Evolutionary conservation across 176 grass and related monocot genomes (phyloP), one percentile per base, ranked within the genome.

Genomic region (Oryza punctata): DNA sequence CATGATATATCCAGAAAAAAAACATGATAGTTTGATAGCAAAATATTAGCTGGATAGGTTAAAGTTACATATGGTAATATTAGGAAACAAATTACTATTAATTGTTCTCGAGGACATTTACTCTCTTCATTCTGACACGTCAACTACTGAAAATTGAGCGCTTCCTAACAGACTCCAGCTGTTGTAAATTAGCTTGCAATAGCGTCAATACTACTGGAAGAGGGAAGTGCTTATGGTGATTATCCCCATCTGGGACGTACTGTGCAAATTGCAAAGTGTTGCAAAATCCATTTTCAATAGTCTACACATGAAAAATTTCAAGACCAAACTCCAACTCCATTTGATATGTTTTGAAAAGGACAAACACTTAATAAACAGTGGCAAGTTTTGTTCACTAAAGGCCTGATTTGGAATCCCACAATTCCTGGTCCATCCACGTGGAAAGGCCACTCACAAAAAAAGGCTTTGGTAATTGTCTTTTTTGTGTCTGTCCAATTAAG

Each of bases 121-220:
- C 28, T 47, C 26, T 24, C 3, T 70, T 63, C 11, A 72, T 70
- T 63, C 14, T 65, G 77, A 24, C 26, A 79, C 32, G 44, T 32
- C 14, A 68, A 50, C 43, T 35, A 54, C 18, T 52, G 28, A 28
- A 80, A 10, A 69, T 64, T 73, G 28, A 76, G 30, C 11, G 73
- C 24, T 43, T 72, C 61, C 33, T 57, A 11, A 47, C 12, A 69
- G 60, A 60, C 30, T 46, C 50, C 38, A 11, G 43, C n/a, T 50
- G 52, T 23, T 18, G 12, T 54, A 88, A 83, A 83, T 26, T 44
- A 73, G 45, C 12, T 32, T 57, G 52, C 41, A 64, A 7, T 57
- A 18, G 16, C 8, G 65, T 27, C 27, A 26, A 49, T 69, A 30
- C 57, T 38, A 52, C 50, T 52, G 18, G 50, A 57, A 50, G 47